Conservation (phyloP, 2,329 filamentous ascomycete genomes). For the Penicillium hordei region DNA sequence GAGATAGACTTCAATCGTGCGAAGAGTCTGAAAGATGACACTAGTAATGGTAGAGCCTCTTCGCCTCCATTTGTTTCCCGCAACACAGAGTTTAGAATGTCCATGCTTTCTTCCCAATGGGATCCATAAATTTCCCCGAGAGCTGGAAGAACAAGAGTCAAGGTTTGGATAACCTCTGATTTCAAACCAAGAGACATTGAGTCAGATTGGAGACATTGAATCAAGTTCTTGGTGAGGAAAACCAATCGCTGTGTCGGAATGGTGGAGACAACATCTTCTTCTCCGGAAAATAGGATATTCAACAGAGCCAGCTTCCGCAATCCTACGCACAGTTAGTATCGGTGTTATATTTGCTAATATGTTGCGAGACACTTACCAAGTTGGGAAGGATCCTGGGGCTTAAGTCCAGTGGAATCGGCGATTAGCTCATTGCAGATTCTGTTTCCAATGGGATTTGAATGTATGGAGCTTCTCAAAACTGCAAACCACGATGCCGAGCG, state of each 20-base stretch:
- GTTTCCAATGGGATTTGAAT: slow-evolving; percentile 49
- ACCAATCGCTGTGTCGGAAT: slow-evolving; percentile 66
- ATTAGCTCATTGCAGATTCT: slow-evolving; percentile 61
- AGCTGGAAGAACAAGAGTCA: slow-evolving; percentile 64
- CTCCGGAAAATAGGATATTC: slow-evolving; percentile 54
- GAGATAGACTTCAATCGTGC: slow-evolving; percentile 60
- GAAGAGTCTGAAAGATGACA: slow-evolving; percentile 72
- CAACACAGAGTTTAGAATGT: slow-evolving; percentile 62
- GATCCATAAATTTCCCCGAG: slow-evolving; percentile 83
- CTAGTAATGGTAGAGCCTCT: slow-evolving; percentile 60
- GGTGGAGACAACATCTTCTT: slow-evolving; percentile 49
- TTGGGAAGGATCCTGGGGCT: slow-evolving; percentile 44
- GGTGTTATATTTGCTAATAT: background rate
- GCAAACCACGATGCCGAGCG: slow-evolving; percentile 50
- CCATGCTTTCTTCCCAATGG: slow-evolving; percentile 72
- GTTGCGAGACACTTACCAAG: slow-evolving; percentile 38
- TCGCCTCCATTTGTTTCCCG: slow-evolving; percentile 49
- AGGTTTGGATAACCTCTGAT: slow-evolving; percentile 43
- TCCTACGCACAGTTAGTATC: slow-evolving; percentile 32
- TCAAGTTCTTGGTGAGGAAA: slow-evolving; percentile 77
- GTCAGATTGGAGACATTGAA: slow-evolving; percentile 66
- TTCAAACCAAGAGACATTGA: slow-evolving; percentile 46
- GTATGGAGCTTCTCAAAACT: slow-evolving; percentile 51
- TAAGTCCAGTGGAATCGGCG: slow-evolving; percentile 58
- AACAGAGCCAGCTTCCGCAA: slow-evolving; percentile 54